Evolutionary conservation across 2,329 filamentous ascomycete species (phyloP).

Genomic region (Colletotrichum camelliae): DNA sequence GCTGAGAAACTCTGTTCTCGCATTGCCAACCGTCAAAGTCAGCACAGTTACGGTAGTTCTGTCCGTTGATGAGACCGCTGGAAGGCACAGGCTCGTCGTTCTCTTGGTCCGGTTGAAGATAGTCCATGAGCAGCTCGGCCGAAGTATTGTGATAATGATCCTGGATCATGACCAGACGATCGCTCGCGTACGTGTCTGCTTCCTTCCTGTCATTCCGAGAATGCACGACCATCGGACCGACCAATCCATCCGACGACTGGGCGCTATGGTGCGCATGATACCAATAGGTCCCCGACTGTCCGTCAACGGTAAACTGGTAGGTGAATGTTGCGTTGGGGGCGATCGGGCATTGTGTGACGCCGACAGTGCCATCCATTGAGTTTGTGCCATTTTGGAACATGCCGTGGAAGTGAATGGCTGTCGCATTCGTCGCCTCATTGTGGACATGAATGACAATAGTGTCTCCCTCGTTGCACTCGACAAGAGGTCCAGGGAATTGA

Average conservation of each 20-base stretch:
- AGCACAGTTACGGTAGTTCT: slow-evolving; percentile 36
- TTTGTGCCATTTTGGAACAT: slow-evolving; percentile 79
- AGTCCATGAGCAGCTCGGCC: slow-evolving; percentile 54
- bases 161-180: slow-evolving; percentile 70
- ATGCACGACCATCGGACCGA: slow-evolving; percentile 71
- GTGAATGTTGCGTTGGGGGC: slow-evolving; percentile 66
- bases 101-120: slow-evolving; percentile 59
- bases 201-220: slow-evolving; percentile 47
- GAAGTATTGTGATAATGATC: slow-evolving; percentile 74
- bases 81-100: slow-evolving; percentile 71
- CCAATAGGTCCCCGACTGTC: slow-evolving; percentile 54
- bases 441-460: slow-evolving; percentile 71
- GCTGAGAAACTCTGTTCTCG: slow-evolving; percentile 32
- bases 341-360: slow-evolving; percentile 72
- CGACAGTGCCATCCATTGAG: slow-evolving; percentile 74
- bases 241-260: slow-evolving; percentile 72
- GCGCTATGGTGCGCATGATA: slow-evolving; percentile 72
- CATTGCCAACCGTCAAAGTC: slow-evolving; percentile 47
- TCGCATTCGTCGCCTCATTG: slow-evolving; percentile 71
- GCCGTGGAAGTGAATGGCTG: slow-evolving; percentile 78
- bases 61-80: slow-evolving; percentile 67
- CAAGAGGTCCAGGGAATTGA: slow-evolving; percentile 74
- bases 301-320: slow-evolving; percentile 70
- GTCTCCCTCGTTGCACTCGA: slow-evolving; percentile 78
- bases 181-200: slow-evolving; percentile 37